Percentiles rank a stretch among this genome's conserved stretches.
These are phyloP conservation scores for Neurospora cerealis DNA, from an alignment of 495 filamentous ascomycete genomes.

Conservation along the genomic window DNA sequence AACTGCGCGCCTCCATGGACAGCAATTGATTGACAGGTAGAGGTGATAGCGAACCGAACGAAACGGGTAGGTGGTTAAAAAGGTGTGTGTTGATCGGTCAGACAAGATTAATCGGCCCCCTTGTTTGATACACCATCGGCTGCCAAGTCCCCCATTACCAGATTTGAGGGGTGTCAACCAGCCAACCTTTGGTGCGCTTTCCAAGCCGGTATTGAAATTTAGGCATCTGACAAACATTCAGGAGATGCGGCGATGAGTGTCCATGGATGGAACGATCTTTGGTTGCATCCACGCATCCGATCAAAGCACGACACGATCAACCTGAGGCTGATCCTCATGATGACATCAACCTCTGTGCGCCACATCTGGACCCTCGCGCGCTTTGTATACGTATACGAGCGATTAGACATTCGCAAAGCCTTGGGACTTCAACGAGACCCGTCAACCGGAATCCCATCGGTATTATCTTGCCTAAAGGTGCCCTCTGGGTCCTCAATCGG, in stretches of 20 bases:
- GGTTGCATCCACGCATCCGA: not conserved
- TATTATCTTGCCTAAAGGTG: not conserved
- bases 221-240: not conserved
- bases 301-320: not conserved
- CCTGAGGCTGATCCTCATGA: not conserved
- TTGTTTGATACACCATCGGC: not conserved
- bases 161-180: not conserved
- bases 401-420: not conserved
- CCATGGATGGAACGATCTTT: not conserved
- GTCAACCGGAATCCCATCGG: not conserved
- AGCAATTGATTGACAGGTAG: not conserved
- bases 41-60: not conserved
- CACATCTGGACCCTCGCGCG: not conserved
- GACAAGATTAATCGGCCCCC: not conserved
- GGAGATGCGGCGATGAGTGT: not conserved
- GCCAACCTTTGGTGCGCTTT: not conserved
- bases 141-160: not conserved
- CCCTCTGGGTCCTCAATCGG: not conserved
- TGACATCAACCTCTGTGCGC: not conserved
- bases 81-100: not conserved
- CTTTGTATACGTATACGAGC: not conserved
- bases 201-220: not conserved
- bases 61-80: not conserved
- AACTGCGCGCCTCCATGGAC: not conserved
- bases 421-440: not conserved